Evolutionary conservation across 495 filamentous ascomycete genomes (phyloP).

Genomic region (Hypomontagnella monticulosa): DNA sequence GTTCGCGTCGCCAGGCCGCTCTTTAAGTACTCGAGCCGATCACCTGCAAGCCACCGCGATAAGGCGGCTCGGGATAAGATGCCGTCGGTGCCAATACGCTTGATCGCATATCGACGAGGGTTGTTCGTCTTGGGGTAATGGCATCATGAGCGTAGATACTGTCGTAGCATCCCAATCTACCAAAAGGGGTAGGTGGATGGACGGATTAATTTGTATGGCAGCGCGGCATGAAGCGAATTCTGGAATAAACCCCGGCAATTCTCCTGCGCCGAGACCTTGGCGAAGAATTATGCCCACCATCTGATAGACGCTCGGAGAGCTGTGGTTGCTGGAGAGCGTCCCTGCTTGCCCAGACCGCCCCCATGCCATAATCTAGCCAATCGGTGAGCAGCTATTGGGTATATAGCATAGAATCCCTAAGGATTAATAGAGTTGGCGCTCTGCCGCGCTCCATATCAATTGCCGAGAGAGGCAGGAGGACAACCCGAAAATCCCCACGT

Average conservation of each 20-base stretch:
- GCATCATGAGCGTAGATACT: conserved; percentile 45
- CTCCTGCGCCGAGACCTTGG: conserved; percentile 39
- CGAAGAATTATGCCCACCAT: conserved; percentile 26
- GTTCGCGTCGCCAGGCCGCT: conserved; percentile 1
- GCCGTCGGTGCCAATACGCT: conserved; percentile 23
- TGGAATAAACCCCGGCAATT: conserved; percentile 35
- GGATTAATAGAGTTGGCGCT: conserved; percentile 30
- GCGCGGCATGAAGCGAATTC: conserved; percentile 33
- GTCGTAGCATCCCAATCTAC: conserved; percentile 43
- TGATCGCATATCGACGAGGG: conserved; percentile 35
- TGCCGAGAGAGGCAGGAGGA: conserved; percentile 44
- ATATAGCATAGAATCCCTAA: conserved; percentile 24
- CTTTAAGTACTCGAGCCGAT: conserved; percentile 30
- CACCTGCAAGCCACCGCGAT: not conserved
- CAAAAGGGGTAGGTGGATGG: conserved; percentile 39
- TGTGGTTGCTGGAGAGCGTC: conserved; percentile 13
- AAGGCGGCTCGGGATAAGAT: conserved; percentile 34
- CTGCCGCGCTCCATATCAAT: conserved; percentile 36
- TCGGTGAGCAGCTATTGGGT: conserved; percentile 6
- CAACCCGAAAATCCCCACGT: conserved; percentile 23
- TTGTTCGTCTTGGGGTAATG: conserved; percentile 24
- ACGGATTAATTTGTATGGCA: conserved; percentile 35
- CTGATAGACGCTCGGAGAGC: conserved; percentile 25
- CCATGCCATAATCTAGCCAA: conserved; percentile 12
- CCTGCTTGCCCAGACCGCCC: conserved; percentile 28